Base-by-base conservation (phyloP, 2,329 filamentous ascomycete species). In the Ophiocordyceps sinensis region DNA sequence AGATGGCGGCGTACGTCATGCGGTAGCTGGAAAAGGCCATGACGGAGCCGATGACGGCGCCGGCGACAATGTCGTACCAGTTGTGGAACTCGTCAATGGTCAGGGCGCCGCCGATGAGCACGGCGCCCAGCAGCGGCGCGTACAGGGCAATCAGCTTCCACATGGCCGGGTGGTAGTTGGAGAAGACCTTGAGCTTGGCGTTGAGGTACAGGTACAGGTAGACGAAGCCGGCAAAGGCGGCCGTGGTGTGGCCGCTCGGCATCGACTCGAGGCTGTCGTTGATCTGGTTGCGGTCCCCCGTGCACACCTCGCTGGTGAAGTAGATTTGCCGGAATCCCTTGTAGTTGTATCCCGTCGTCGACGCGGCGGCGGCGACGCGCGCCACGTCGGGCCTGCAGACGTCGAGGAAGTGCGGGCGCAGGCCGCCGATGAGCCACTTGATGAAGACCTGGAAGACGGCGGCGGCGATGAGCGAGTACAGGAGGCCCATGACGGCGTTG, bases 371-470 rank as follows among this genome's bases (percentile, higher is more conserved):
- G 8, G 42, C 44, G 7, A 49, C 49, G 26, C 44, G 44, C 32
- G 28, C 46, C 10, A 51, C 23, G 23, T 60, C 56, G 0, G 79
- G 82, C 56, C 79, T 71, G 68, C 80, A 85, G 41, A 82, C 79
- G 19, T 67, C 68, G 17, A 85, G 67, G 62, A 85, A 85, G 56
- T 84, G 77, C 1, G 81, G 81, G n/a, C 79, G 71, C 17, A 82
- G 63, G 13, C 80, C 81, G 13, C 82, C 82, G 46, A 86, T 83
- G 35, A 85, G 70, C 71, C 73, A 80, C 60, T 86, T 86, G 55
- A 85, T 51, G 53, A 85, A 79, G 48, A 85, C 80, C 53, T 86
- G 82, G 63, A 86, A 84, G 39, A 85, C 74, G n/a, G 79, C 77
- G 4, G 78, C 78, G 6, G 70, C 66, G 59, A 85, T 82, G 46